Base-by-base conservation (phyloP, 2,329 filamentous ascomycete species). In the Talaromyces islandicus region DNA sequence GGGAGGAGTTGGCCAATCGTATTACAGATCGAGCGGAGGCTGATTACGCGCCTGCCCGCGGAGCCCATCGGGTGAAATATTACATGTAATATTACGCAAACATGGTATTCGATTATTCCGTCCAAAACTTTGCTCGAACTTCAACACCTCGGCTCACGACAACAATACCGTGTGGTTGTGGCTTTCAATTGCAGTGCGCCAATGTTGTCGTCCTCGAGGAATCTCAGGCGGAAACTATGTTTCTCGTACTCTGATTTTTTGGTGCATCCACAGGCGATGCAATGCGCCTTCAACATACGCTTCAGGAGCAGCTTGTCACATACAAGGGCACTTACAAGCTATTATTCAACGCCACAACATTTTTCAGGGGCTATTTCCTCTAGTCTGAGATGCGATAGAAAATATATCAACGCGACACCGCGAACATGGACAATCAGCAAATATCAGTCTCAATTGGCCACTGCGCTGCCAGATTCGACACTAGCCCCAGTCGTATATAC, bases 401-500 rank as follows among this genome's bases (percentile, higher is more conserved):
- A 41, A 38, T 24, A 43, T 19, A 51, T 21, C 7, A 38, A 54
- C 35, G 41, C 21, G 14, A 58, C 19, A 17, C 35, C 32, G 35
- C 56, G 29, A 41, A 50, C 43, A 30, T 32, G 56, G 10, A 17
- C 14, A 29, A 30, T 57, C 17, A 32, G 29, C 32, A 54, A 41
- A 41, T 56, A 29, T 29, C 55, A 24, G 54, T 56, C 43, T 25
- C 54, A 60, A 58, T 27, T 41, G 14, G 43, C 54, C 27, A 27
- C 57, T 19, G 46, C n/a, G 11, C 58, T 56, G 35, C 30, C 32
- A 38, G 32, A 30, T 32, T 43, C 48, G 27, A 24, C 54, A 25
- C 19, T 41, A 17, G 54, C 54, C 24, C 53, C 54, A 46, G 60
- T 68, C 46, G 71, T 70, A 60, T 81, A 82, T 65, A 70, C 67